Evolutionary conservation across 2,329 filamentous ascomycete genomes (phyloP), one percentile per base, ranked within the genome.

Genomic region (Cercospora sp.): DNA sequence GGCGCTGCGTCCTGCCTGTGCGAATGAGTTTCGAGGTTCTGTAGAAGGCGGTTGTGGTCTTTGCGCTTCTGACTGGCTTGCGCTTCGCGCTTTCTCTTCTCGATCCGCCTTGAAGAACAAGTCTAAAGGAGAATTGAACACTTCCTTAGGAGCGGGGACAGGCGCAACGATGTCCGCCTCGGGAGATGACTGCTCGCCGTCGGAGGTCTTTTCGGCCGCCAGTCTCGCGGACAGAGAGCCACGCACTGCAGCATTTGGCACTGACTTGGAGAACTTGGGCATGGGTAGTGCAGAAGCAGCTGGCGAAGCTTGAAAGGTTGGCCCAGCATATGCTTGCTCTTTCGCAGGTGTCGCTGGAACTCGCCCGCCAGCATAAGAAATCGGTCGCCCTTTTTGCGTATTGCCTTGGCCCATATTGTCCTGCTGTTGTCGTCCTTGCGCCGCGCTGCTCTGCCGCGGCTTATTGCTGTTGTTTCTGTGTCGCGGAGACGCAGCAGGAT

Each of bases 231-330:
- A 80, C 53, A 83, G 71, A 53, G 78, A 79, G 69, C 78, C 84
- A 69, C 81, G 77, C 21, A 80, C 80, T 13, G 80, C 87, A 3
- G 89, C 89, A 66, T 91, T 89, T 3, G 89, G 89, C 12, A 91
- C 85, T 0, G 92, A 89, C 75, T 91, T 94, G 30, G 91, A 90
- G 70, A 97, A 97, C 76, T 91, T 96, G 10, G 95, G 95, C 67
- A 97, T 91, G 0, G 95, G 95, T 34, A 99, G 84, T 26, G 93
- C 89, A 8, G 93, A 96, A 0, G 95, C 91, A 1, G 94, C 94
- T 21, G 95, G 95, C 8, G 95, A 98, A 49, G 93, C 92, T 80
- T 97, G 94, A 79, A 98, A 99, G 5, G 93, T 96, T 37, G 94
- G 91, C 13, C 94, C 95, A 45, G 95, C 95, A 81, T 97, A 99